Conservation (phyloP, 163 green algal genomes). For the Smithsoniella earleae region DNA sequence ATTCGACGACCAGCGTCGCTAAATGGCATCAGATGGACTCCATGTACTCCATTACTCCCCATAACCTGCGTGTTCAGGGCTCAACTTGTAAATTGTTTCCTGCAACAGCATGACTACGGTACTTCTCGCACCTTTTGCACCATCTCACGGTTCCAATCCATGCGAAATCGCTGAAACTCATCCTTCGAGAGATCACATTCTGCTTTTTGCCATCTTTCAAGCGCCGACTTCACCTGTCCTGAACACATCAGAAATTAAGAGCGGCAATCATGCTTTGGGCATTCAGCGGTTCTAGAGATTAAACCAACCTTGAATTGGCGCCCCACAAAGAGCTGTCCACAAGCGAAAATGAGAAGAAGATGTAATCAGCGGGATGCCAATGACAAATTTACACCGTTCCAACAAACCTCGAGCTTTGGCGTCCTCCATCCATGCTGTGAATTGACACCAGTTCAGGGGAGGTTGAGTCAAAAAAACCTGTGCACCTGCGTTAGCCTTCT, state of each 20-base stretch:
- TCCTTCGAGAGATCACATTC: not conserved
- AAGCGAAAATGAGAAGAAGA: slow-evolving; percentile 7
- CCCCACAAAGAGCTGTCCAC: not conserved
- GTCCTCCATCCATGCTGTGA: slow-evolving; percentile 52
- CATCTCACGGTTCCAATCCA: slow-evolving; percentile 5
- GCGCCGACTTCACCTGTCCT: not conserved
- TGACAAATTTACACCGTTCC: not conserved
- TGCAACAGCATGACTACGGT: not conserved
- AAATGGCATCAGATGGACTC: slow-evolving; percentile 10
- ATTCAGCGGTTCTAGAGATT: not conserved
- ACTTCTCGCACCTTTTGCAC: not conserved
- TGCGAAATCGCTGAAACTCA: not conserved
- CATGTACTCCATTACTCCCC: not conserved
- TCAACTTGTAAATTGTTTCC: not conserved
- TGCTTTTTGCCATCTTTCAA: not conserved
- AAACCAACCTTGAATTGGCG: not conserved
- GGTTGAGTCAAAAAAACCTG: slow-evolving; percentile 71
- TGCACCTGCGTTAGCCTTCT: slow-evolving; percentile 62
- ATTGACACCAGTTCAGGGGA: slow-evolving; percentile 53
- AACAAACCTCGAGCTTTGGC: slow-evolving; percentile 36
- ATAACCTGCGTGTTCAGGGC: not conserved
- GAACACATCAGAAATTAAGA: too few relatives aligned
- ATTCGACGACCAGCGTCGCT: not conserved
- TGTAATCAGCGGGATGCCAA: slow-evolving; percentile 33
- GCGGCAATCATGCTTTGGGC: not conserved